These are phyloP conservation scores for Pythium phragmiticola DNA, from an alignment of 352 stramenopile species.

Conservation along the genomic window DNA sequence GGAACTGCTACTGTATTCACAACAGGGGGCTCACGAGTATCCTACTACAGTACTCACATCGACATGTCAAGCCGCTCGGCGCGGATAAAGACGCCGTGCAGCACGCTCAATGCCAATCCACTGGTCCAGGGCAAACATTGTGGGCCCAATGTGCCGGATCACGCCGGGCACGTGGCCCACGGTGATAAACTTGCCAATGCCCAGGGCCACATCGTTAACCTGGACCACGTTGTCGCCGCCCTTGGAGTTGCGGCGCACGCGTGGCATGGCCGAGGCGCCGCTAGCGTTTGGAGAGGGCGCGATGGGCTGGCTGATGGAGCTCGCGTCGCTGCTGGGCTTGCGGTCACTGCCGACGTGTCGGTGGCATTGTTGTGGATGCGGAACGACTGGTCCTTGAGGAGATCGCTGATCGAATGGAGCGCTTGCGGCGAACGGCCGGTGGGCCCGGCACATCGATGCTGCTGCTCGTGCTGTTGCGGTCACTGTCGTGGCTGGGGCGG, in stretches of 20 bases:
- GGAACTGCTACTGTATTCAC: background rate
- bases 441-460: background rate
- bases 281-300: background rate
- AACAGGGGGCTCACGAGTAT: background rate
- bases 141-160: slow-evolving; percentile 67
- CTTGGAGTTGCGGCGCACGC: slow-evolving; percentile 39
- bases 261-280: background rate
- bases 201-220: slow-evolving; percentile 40
- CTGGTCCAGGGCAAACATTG: slow-evolving; percentile 54
- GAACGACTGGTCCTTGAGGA: slow-evolving; percentile 24
- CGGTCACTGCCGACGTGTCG: background rate
- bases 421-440: slow-evolving; percentile 21
- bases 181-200: slow-evolving; percentile 57
- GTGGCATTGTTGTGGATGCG: slow-evolving; percentile 17
- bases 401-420: slow-evolving; percentile 46
- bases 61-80: slow-evolving; percentile 51
- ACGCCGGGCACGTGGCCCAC: slow-evolving; percentile 56
- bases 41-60: background rate
- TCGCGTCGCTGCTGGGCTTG: slow-evolving; percentile 21
- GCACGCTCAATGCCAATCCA: slow-evolving; percentile 77
- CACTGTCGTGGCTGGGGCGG: background rate
- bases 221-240: slow-evolving; percentile 39
- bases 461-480: slow-evolving; percentile 8
- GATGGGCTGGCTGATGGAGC: slow-evolving; percentile 10
- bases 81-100: slow-evolving; percentile 70